These are phyloP conservation scores for Geoglossum cookeanum DNA, from an alignment of 2,329 filamentous ascomycete species.

Conservation along the genomic window DNA sequence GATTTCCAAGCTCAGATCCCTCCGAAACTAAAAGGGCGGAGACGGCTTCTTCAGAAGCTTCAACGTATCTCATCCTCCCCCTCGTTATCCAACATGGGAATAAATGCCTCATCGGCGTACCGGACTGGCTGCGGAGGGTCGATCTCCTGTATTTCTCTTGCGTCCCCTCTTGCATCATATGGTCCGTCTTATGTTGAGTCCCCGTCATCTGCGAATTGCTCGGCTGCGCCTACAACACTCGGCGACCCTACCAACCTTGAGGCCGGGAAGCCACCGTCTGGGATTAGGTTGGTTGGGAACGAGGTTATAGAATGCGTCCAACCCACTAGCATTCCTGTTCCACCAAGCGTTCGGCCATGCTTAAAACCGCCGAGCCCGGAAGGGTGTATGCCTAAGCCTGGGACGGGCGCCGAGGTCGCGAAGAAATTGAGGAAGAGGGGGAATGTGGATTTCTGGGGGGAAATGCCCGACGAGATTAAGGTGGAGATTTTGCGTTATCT, in stretches of 20 bases:
- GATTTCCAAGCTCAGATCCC: constrained; percentile 2
- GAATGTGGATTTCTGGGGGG: constrained; percentile 53
- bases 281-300: constrained; percentile 35
- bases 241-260: constrained; percentile 25
- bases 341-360: constrained; percentile 37
- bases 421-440: constrained; percentile 13
- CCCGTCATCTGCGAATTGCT: constrained; percentile 36
- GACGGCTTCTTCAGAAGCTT: constrained; percentile 15
- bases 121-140: constrained; percentile 42
- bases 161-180: constrained; percentile 24
- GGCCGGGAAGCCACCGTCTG: constrained; percentile 31
- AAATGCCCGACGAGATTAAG: constrained; percentile 66
- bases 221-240: constrained; percentile 22
- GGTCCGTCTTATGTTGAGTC: constrained; percentile 14
- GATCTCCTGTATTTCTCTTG: constrained; percentile 44
- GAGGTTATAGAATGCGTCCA: constrained; percentile 22
- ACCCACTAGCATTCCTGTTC: constrained; percentile 39
- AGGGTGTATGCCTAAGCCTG: neutral
- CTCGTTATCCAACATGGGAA: constrained; percentile 37
- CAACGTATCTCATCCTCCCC: constrained; percentile 19
- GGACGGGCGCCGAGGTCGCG: neutral
- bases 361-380: constrained; percentile 21
- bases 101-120: constrained; percentile 47
- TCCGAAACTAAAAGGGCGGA: constrained; percentile 15
- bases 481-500: constrained; percentile 61